A percentile compares a stretch with the other conserved stretches of the same genome.
phyloP scores from a whole-genome alignment of 2,329 filamentous ascomycete genomes.

The Hypocrella siamensis region DNA sequence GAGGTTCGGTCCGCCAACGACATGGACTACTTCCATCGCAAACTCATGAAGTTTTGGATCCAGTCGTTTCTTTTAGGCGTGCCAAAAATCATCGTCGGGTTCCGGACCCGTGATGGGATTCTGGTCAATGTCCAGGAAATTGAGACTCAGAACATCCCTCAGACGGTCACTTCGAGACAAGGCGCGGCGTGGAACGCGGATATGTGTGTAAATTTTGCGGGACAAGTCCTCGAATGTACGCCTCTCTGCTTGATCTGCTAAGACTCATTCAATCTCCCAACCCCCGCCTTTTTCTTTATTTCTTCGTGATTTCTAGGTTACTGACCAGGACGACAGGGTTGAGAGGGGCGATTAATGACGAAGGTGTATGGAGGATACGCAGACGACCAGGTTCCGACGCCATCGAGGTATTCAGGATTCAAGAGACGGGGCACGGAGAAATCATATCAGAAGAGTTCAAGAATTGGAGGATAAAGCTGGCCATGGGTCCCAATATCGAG shows the following conservation, averaged over 20 bases:
- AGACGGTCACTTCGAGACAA: conserved; percentile 51
- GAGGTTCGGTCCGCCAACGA: conserved; percentile 54
- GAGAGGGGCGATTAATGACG: conserved; percentile 45
- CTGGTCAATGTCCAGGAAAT: conserved; percentile 62
- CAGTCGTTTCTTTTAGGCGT: conserved; percentile 91
- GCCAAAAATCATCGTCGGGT: conserved; percentile 81
- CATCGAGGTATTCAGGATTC: conserved; percentile 61
- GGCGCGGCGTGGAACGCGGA: conserved; percentile 76
- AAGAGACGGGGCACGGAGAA: conserved; percentile 58
- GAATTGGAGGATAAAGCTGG: conserved; percentile 51
- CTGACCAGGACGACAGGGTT: conserved; percentile 31
- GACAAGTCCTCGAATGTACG: conserved; percentile 61
- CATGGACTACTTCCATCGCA: conserved; percentile 65
- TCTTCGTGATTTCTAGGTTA: background rate
- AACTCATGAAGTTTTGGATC: conserved; percentile 91
- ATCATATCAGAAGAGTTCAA: conserved; percentile 68
- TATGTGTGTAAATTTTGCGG: conserved; percentile 82
- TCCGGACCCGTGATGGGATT: conserved; percentile 57
- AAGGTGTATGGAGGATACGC: conserved; percentile 69
- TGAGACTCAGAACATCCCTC: conserved; percentile 64
- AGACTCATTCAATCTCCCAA: background rate
- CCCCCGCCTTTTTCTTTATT: background rate
- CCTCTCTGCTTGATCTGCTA: conserved; percentile 4
- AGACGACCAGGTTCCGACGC: conserved; percentile 43
- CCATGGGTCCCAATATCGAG: conserved; percentile 21